Evolutionary conservation across 352 stramenopile genomes (phyloP).

Genomic region (Blastocystis sp.): DNA sequence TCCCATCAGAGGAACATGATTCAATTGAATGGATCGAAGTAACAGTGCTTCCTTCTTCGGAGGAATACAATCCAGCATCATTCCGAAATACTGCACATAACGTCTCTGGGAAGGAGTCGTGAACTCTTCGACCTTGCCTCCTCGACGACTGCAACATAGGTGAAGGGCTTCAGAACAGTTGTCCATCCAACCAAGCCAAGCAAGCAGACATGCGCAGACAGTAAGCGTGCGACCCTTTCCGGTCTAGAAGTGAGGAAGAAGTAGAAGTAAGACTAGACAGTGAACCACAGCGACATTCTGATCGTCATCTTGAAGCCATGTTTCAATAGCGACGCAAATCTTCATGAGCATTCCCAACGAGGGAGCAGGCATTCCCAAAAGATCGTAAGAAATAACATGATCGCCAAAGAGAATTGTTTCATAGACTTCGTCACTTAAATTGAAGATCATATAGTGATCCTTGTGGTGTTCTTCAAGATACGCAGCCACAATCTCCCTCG

Average conservation of each 20-base stretch:
- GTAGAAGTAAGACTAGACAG: neutral
- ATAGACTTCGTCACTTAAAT: slow-evolving; percentile 59
- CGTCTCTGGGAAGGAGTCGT: slow-evolving; percentile 47
- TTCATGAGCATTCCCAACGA: slow-evolving; percentile 59
- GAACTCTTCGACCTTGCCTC: slow-evolving; percentile 5
- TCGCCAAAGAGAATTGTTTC: slow-evolving; percentile 38
- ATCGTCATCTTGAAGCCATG: neutral
- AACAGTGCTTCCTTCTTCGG: slow-evolving; percentile 20
- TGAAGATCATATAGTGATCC: slow-evolving; percentile 62
- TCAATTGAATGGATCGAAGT: slow-evolving; percentile 10
- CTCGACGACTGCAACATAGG: slow-evolving; percentile 34
- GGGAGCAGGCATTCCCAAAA: slow-evolving; percentile 36
- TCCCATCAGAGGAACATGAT: neutral
- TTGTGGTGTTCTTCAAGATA: slow-evolving; percentile 56
- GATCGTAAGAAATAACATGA: slow-evolving; percentile 55
- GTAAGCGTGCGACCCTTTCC: slow-evolving; percentile 56
- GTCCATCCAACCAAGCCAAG: slow-evolving; percentile 40
- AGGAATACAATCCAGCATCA: slow-evolving; percentile 32
- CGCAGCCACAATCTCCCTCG: slow-evolving; percentile 30
- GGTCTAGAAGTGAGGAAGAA: slow-evolving; percentile 19
- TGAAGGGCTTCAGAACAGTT: slow-evolving; percentile 31
- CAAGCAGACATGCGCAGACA: slow-evolving; percentile 47
- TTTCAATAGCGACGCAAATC: slow-evolving; percentile 57
- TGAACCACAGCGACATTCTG: slow-evolving; percentile 53
- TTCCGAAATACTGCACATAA: slow-evolving; percentile 59